Conservation (phyloP, 257 asterid species). For the Thymus quinquecostatus region DNA sequence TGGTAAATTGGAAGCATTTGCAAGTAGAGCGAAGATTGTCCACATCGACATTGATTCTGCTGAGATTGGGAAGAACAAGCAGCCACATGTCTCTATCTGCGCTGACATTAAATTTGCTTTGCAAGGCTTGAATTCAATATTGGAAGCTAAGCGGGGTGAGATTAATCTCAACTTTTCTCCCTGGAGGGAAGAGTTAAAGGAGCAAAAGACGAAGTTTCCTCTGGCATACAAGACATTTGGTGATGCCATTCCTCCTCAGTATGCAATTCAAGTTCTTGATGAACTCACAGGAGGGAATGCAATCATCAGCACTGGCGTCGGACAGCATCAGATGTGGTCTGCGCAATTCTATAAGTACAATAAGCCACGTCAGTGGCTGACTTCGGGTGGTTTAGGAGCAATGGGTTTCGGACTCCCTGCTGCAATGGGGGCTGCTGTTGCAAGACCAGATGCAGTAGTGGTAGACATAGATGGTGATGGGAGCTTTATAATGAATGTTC, state of each 20-base stretch:
- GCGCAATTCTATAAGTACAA: conserved; percentile 84
- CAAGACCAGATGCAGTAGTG: conserved; percentile 69
- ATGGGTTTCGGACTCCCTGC: conserved; percentile 94
- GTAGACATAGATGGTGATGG: conserved; percentile 95
- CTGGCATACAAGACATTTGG: conserved; percentile 61
- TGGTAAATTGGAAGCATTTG: conserved; percentile 80
- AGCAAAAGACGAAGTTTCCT: conserved; percentile 57
- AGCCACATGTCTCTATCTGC: conserved; percentile 74
- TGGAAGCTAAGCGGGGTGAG: conserved; percentile 42
- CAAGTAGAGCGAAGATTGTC: conserved; percentile 82
- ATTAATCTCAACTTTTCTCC: conserved; percentile 49
- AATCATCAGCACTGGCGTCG: conserved; percentile 77
- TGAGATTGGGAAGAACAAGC: conserved; percentile 86
- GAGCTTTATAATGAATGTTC: conserved; percentile 89
- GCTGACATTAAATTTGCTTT: conserved; percentile 68
- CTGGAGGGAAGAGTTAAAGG: conserved; percentile 79
- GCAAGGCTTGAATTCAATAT: conserved; percentile 55
- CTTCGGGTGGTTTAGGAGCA: conserved; percentile 81
- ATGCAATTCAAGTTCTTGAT: conserved; percentile 73
- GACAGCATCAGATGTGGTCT: conserved; percentile 96
- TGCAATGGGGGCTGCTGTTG: conserved; percentile 85
- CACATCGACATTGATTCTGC: conserved; percentile 85
- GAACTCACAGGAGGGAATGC: conserved; percentile 78
- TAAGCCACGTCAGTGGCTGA: conserved; percentile 72
- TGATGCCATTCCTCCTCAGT: conserved; percentile 87